A percentile compares a stretch with the other conserved stretches of the same genome.
Conservation (phyloP, 805 yeast genomes). For the Millerozyma miso region DNA sequence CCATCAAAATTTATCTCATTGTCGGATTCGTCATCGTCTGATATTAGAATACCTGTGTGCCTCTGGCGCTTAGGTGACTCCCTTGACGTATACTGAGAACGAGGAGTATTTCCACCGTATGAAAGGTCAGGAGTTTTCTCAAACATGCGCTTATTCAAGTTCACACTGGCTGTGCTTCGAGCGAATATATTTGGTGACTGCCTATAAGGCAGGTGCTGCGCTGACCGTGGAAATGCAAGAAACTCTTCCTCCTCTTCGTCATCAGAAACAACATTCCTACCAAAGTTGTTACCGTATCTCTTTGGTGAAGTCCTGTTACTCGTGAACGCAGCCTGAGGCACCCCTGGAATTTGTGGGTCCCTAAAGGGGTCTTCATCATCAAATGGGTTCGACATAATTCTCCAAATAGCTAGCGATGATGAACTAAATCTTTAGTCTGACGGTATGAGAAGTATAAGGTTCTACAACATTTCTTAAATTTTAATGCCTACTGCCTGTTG, state of each 20-base stretch:
- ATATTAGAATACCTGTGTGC: conserved; percentile 44
- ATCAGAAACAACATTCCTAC: conserved; percentile 12
- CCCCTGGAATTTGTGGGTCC: conserved; percentile 25
- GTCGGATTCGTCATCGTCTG: conserved; percentile 25
- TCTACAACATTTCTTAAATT: conserved; percentile 1
- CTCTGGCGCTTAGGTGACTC: conserved; percentile 69
- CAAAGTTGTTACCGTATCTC: conserved; percentile 16
- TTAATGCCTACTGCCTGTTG: conserved; percentile 6
- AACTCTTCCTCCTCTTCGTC: conserved; percentile 23
- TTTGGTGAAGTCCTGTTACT: conserved; percentile 35
- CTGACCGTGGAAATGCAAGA: conserved; percentile 26
- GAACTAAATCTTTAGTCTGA: background rate
- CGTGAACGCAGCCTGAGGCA: conserved; percentile 38
- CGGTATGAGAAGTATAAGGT: background rate
- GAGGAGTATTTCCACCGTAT: conserved; percentile 29
- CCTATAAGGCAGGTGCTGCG: conserved; percentile 21
- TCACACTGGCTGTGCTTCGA: conserved; percentile 24
- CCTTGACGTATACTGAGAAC: conserved; percentile 62
- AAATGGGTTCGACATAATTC: conserved; percentile 29
- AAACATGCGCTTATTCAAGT: conserved; percentile 15
- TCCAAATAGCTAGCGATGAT: background rate
- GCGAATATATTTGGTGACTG: conserved; percentile 44
- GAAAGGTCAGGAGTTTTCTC: conserved; percentile 26
- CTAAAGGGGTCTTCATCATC: conserved; percentile 30
- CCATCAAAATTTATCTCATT: conserved; percentile 25